phyloP scores from a whole-genome alignment of 306 rosid genomes.

The Rosa persica region DNA sequence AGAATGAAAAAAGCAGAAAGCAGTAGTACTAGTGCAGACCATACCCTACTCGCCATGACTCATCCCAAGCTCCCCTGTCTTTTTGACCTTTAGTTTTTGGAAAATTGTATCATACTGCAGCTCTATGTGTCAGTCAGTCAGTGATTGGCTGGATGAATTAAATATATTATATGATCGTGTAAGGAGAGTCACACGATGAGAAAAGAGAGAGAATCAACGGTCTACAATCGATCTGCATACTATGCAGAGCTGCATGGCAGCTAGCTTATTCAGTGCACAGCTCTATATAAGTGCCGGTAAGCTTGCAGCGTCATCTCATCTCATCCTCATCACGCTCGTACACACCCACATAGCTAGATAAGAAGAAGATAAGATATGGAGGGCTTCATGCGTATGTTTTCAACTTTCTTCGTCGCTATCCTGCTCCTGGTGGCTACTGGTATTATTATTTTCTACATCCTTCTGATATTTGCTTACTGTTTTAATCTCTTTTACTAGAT shows the following conservation, averaged over 20 bases:
- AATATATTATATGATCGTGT: too few relatives aligned
- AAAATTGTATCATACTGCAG: too few relatives aligned
- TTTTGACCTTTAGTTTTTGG: neutral
- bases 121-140: too few relatives aligned
- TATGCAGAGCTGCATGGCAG: too few relatives aligned
- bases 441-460: neutral
- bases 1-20: neutral
- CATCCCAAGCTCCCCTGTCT: neutral
- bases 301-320: neutral
- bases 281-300: neutral
- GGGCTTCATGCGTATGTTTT: conserved; percentile 37
- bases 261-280: neutral
- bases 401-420: conserved; percentile 41
- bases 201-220: too few relatives aligned
- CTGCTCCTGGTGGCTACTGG: conserved; percentile 56
- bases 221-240: too few relatives aligned
- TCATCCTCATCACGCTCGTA: neutral
- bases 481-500: neutral
- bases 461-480: neutral
- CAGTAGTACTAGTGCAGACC: neutral
- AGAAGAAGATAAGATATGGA: conserved; percentile 29
- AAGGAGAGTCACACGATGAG: too few relatives aligned
- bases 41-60: neutral
- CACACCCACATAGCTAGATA: neutral
- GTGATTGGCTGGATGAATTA: too few relatives aligned